These are phyloP conservation scores for Vigna angularis DNA, from an alignment of 306 rosid genomes.

Conservation along the genomic window DNA sequence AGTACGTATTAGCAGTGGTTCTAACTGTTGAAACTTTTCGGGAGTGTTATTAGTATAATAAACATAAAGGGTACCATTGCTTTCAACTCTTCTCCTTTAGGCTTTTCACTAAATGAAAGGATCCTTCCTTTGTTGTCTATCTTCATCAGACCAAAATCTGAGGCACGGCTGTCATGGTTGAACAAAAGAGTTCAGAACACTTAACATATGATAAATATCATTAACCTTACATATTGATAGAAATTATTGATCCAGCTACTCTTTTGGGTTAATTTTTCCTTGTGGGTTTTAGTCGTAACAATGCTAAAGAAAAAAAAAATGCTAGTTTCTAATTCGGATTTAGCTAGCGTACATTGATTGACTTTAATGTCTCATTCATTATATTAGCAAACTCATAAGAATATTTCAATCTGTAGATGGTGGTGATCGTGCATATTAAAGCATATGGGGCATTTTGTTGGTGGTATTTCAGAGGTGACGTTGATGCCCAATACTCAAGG, in stretches of 20 bases:
- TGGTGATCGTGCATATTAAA: no score
- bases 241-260: background rate
- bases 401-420: no score
- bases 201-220: constrained; percentile 4
- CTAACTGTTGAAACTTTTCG: constrained; percentile 33
- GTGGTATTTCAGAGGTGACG: no score
- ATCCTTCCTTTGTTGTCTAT: constrained; percentile 78
- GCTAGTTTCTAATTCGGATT: constrained; percentile 3
- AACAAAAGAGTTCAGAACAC: constrained; percentile 38
- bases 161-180: constrained; percentile 81
- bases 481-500: no score
- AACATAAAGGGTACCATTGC: constrained; percentile 72
- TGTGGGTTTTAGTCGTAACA: background rate
- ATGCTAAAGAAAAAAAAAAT: background rate
- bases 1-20: constrained; percentile 45
- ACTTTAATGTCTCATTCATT: background rate
- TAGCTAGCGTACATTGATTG: background rate
- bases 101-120: constrained; percentile 85
- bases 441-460: background rate
- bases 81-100: constrained; percentile 78
- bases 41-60: constrained; percentile 16
- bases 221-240: background rate
- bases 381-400: background rate
- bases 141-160: constrained; percentile 99
- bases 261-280: background rate